phyloP scores from a whole-genome alignment of 768 basidiomycete genomes.

The Pisolithus marmoratus region DNA sequence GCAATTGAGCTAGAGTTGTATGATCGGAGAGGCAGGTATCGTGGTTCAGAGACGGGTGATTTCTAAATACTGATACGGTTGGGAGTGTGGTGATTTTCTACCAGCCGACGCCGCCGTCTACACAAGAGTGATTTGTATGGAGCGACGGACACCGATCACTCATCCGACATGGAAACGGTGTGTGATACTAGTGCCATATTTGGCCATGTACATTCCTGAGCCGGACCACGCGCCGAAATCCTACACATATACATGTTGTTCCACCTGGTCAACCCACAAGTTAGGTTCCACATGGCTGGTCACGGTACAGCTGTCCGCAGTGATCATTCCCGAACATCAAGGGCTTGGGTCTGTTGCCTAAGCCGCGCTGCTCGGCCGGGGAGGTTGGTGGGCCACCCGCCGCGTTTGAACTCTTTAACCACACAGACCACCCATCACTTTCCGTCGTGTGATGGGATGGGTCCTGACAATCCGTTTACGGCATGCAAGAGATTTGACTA shows the following conservation, averaged over 20 bases:
- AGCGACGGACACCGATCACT: neutral
- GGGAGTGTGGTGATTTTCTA: neutral
- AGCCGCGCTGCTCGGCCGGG: neutral
- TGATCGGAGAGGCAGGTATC: neutral
- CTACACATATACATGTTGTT: neutral
- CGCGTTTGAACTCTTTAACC: slow-evolving; percentile 1
- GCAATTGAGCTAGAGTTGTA: neutral
- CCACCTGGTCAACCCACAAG: neutral
- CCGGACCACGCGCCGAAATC: neutral
- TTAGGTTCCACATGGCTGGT: neutral
- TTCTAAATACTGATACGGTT: slow-evolving; percentile 7
- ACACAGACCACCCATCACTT: slow-evolving; percentile 10
- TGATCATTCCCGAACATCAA: neutral
- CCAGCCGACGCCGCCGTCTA: neutral
- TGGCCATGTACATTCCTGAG: slow-evolving; percentile 17
- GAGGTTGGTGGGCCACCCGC: neutral
- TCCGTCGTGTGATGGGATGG: slow-evolving; percentile 8
- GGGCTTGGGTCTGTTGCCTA: neutral
- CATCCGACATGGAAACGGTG: slow-evolving; percentile 9
- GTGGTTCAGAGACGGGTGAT: slow-evolving; percentile 6
- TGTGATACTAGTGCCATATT: slow-evolving; percentile 22
- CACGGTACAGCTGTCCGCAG: neutral
- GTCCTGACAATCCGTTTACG: slow-evolving; percentile 21
- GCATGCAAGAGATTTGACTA: slow-evolving; percentile 31
- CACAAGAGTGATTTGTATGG: neutral